phyloP scores from a whole-genome alignment of 1,139 yeast species.

The Komagataea norvegica region DNA sequence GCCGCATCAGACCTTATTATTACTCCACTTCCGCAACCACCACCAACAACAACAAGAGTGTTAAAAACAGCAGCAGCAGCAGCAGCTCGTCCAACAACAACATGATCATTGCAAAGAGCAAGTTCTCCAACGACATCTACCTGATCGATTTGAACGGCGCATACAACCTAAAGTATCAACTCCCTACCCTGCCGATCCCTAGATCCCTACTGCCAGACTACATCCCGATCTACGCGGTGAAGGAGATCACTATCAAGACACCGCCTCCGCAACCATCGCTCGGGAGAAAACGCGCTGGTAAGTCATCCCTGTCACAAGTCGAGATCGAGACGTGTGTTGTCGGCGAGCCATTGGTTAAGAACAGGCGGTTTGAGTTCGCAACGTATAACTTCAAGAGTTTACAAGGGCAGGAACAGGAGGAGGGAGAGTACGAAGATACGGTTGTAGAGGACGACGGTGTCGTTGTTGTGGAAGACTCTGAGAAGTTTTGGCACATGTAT shows the following conservation, averaged over 20 bases:
- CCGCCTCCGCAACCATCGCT: too few relatives aligned
- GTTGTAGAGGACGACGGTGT: too few relatives aligned
- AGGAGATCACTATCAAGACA: constrained; percentile 12
- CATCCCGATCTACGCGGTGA: constrained; percentile 17
- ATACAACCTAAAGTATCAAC: constrained; percentile 38
- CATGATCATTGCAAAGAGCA: constrained; percentile 25
- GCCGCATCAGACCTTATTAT: constrained; percentile 16
- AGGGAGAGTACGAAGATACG: too few relatives aligned
- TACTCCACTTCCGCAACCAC: neutral
- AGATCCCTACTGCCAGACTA: constrained; percentile 23
- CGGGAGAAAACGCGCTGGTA: constrained; percentile 2
- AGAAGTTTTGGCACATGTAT: too few relatives aligned
- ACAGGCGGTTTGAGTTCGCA: constrained; percentile 16
- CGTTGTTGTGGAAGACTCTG: too few relatives aligned
- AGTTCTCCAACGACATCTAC: constrained; percentile 34
- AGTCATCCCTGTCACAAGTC: constrained; percentile 47
- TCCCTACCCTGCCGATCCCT: constrained; percentile 34
- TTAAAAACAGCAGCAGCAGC: too few relatives aligned
- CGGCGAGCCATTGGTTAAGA: constrained; percentile 17
- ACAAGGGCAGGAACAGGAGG: neutral
- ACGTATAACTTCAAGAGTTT: constrained; percentile 1
- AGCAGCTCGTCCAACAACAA: too few relatives aligned
- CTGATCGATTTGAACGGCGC: constrained; percentile 49
- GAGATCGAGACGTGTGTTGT: constrained; percentile 57
- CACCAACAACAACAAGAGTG: constrained; percentile 3